Conservation (phyloP, 306 rosid genomes). For the Cicer judaicum region DNA sequence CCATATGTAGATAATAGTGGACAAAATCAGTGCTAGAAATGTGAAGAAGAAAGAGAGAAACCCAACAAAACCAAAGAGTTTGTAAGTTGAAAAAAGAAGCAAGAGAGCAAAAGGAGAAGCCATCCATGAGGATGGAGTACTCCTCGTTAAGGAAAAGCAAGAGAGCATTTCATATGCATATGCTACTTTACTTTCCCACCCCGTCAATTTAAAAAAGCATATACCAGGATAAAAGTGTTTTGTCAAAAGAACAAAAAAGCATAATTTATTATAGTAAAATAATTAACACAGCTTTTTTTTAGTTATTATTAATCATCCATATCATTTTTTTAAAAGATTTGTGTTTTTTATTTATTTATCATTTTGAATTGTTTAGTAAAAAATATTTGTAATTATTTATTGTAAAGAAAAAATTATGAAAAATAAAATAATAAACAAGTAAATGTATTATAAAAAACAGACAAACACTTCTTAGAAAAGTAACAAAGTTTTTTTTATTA, state of each 20-base stretch:
- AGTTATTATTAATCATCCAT: too few relatives aligned
- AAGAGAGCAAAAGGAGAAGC: slow-evolving; percentile 50
- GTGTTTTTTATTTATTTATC: too few relatives aligned
- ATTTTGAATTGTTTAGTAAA: too few relatives aligned
- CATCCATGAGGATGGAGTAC: slow-evolving; percentile 52
- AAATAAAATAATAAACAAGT: too few relatives aligned
- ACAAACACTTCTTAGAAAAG: too few relatives aligned
- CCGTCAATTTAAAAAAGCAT: slow-evolving; percentile 52
- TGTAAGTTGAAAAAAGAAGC: slow-evolving; percentile 51
- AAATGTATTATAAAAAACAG: too few relatives aligned
- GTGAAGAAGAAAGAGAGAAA: slow-evolving; percentile 58
- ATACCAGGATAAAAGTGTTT: slow-evolving; percentile 36
- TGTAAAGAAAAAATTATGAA: too few relatives aligned
- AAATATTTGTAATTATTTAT: too few relatives aligned
- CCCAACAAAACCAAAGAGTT: slow-evolving; percentile 53
- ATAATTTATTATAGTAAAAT: not conserved
- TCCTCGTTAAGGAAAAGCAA: slow-evolving; percentile 58
- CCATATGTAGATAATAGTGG: slow-evolving; percentile 53
- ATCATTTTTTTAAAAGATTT: too few relatives aligned
- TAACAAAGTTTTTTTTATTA: too few relatives aligned
- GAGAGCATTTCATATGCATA: slow-evolving; percentile 59
- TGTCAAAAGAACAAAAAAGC: slow-evolving; percentile 21
- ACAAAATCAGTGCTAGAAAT: slow-evolving; percentile 51
- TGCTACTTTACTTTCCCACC: slow-evolving; percentile 56
- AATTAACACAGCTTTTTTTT: too few relatives aligned